Evolutionary conservation across 2,329 filamentous ascomycete genomes (phyloP).

Genomic region (Aspergillus luchuensis): DNA sequence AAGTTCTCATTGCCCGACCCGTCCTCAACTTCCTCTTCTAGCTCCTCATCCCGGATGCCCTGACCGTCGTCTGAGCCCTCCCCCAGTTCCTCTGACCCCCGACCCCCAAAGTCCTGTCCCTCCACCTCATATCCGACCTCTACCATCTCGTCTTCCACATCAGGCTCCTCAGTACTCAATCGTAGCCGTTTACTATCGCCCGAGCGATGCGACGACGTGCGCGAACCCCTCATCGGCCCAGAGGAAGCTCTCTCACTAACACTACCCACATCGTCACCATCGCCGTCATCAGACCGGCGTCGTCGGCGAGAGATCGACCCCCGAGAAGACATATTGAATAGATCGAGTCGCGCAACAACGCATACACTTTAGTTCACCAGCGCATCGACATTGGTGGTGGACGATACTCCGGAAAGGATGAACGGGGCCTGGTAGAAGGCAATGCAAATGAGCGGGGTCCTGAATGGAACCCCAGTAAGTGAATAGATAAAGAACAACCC

Average conservation of each 20-base stretch:
- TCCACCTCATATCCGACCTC: neutral
- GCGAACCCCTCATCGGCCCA: slow-evolving; percentile 7
- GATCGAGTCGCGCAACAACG: slow-evolving; percentile 2
- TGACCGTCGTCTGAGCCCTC: neutral
- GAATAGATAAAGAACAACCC: neutral
- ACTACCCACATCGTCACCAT: slow-evolving; percentile 27
- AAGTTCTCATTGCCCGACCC: no score
- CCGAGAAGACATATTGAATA: slow-evolving; percentile 32
- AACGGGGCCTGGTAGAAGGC: neutral
- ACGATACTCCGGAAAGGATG: neutral
- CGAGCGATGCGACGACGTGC: neutral
- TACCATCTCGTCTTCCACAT: neutral
- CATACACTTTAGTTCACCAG: neutral
- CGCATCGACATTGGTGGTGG: slow-evolving; percentile 9
- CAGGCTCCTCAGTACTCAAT: neutral
- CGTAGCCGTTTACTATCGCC: neutral
- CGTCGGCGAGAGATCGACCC: slow-evolving; percentile 33
- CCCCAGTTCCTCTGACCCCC: neutral
- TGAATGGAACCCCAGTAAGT: neutral
- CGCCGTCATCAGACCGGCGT: slow-evolving; percentile 24
- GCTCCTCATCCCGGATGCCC: neutral
- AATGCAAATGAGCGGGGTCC: no score
- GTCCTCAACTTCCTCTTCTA: neutral
- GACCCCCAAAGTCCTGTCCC: neutral
- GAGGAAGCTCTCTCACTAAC: slow-evolving; percentile 15